A percentile compares a stretch with the other conserved stretches of the same genome.
These are phyloP conservation scores for Graphiopsis chlorocephala DNA, from an alignment of 2,329 filamentous ascomycete species.

Conservation along the genomic window DNA sequence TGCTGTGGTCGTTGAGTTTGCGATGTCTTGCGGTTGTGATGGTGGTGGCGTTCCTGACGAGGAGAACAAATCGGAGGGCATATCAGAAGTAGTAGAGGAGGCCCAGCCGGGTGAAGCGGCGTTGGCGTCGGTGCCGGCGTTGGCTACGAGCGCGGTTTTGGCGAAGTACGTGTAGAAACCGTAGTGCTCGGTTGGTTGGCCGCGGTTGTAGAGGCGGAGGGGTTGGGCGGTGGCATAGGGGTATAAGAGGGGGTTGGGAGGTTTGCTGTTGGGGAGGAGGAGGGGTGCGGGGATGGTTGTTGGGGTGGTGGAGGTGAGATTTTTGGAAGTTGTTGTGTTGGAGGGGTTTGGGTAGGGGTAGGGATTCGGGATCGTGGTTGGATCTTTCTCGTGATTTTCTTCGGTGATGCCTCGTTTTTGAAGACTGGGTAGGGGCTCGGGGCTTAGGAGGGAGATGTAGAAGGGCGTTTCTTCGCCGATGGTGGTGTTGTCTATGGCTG, in stretches of 20 bases:
- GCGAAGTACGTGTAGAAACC: conserved; percentile 92
- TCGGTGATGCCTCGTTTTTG: conserved; percentile 32
- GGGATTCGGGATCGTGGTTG: neutral
- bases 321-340: conserved; percentile 35
- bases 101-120: neutral
- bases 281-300: conserved; percentile 62
- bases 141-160: conserved; percentile 78
- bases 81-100: conserved; percentile 24
- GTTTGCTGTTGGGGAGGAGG: conserved; percentile 66
- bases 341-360: conserved; percentile 17
- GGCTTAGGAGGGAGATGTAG: conserved; percentile 68
- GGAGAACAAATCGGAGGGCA: neutral
- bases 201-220: conserved; percentile 80
- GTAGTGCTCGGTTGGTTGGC: conserved; percentile 77
- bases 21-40: neutral
- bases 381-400: neutral
- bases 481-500: conserved; percentile 74
- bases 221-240: conserved; percentile 70
- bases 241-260: conserved; percentile 68
- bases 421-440: conserved; percentile 33
- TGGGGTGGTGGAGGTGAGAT: conserved; percentile 40
- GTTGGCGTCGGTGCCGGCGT: conserved; percentile 40
- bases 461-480: conserved; percentile 84
- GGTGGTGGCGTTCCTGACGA: too few relatives aligned
- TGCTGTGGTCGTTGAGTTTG: neutral